Conservation (phyloP, 805 yeast genomes). For the Sugiyamaella lignohabitans region DNA sequence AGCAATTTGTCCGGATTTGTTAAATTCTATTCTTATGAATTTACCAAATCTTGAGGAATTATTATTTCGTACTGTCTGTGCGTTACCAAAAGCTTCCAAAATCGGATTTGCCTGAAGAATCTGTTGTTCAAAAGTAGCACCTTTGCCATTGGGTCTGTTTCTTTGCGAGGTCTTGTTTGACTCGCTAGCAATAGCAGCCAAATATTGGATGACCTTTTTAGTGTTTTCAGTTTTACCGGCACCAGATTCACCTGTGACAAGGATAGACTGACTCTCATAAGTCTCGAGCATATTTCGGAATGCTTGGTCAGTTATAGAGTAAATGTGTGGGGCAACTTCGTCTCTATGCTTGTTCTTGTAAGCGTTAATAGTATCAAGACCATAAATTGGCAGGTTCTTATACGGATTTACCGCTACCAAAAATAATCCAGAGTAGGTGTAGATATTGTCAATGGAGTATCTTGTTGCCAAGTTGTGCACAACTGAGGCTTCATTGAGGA, state of each 20-base stretch:
- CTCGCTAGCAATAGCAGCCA: constrained; percentile 63
- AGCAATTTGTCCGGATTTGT: constrained; percentile 52
- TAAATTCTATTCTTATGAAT: constrained; percentile 80
- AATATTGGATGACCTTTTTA: constrained; percentile 85
- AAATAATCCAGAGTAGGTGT: constrained; percentile 92
- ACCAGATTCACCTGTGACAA: constrained; percentile 98
- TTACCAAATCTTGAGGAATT: constrained; percentile 97
- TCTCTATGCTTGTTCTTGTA: constrained; percentile 46
- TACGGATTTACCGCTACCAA: constrained; percentile 95
- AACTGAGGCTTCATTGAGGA: constrained; percentile 93
- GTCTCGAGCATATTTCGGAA: constrained; percentile 65
- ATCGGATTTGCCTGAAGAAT: constrained; percentile 93
- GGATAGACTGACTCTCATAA: constrained; percentile 73
- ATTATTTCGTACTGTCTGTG: constrained; percentile 88
- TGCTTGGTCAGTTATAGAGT: constrained; percentile 83
- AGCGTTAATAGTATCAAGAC: constrained; percentile 45
- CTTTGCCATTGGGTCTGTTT: constrained; percentile 21
- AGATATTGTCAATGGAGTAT: constrained; percentile 70
- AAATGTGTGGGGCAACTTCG: constrained; percentile 69
- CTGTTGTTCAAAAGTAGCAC: constrained; percentile 62
- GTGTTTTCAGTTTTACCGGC: constrained; percentile 99
- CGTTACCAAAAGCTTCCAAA: constrained; percentile 92
- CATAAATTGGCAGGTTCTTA: constrained; percentile 64
- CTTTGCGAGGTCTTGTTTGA: constrained; percentile 12
- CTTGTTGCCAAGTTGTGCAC: constrained; percentile 73